Conservation (phyloP, 2,329 filamentous ascomycete genomes). For the Botryosphaeria dothidea region DNA sequence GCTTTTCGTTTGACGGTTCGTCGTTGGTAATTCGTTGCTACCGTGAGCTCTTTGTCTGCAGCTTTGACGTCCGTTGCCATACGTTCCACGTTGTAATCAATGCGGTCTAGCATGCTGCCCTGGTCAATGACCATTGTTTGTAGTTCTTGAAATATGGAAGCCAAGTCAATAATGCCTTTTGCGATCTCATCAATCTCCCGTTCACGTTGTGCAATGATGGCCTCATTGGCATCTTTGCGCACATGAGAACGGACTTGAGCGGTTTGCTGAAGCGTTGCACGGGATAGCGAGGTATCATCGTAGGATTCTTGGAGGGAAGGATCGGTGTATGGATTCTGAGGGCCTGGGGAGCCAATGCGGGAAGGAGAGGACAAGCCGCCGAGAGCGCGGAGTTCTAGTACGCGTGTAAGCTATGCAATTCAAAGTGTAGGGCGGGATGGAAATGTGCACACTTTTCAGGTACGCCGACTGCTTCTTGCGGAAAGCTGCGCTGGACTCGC, state of each 20-base stretch:
- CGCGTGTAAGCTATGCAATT: constrained; percentile 22
- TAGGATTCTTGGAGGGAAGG: constrained; percentile 86
- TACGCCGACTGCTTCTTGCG: constrained; percentile 98
- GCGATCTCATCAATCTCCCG: constrained; percentile 97
- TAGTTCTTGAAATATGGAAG: constrained; percentile 94
- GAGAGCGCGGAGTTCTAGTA: constrained; percentile 44
- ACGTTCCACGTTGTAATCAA: constrained; percentile 86
- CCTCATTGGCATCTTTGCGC: constrained; percentile 66
- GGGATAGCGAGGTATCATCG: constrained; percentile 87
- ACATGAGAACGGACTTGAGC: constrained; percentile 59
- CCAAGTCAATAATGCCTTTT: constrained; percentile 94
- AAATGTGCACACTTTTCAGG: constrained; percentile 72
- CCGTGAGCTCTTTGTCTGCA: constrained; percentile 87
- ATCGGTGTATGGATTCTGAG: constrained; percentile 71
- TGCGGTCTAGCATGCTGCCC: constrained; percentile 53
- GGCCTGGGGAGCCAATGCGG: constrained; percentile 45
- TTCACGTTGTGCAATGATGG: constrained; percentile 85
- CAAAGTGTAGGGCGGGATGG: no score
- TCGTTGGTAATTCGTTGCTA: constrained; percentile 85
- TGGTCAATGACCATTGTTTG: constrained; percentile 78
- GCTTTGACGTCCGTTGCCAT: constrained; percentile 93
- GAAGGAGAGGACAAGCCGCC: constrained; percentile 50
- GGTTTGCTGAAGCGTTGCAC: constrained; percentile 82
- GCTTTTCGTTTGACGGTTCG: constrained; percentile 88
- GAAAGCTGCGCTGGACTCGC: constrained; percentile 88